Base-by-base conservation (phyloP, 1,139 yeast species). In the Suhomyces yuchorum region DNA sequence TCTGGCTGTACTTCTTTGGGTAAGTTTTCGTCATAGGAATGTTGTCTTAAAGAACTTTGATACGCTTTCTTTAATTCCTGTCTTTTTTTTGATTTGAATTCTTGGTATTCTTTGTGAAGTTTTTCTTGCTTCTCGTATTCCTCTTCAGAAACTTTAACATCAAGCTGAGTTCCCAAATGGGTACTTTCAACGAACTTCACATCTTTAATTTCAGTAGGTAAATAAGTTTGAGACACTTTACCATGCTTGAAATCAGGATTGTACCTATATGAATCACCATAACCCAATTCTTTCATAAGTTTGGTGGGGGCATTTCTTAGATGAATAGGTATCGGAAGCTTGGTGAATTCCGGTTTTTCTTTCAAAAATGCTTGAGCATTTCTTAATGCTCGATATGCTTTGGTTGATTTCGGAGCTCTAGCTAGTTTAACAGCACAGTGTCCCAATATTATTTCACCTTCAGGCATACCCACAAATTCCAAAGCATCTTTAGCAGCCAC, bases 401-500 rank as follows among this genome's bases (percentile, higher is more conserved):
- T 85, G 12, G 92, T 90, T 5, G 96, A 87, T 65, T 95, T 95
- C 0, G 84, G 83, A 0, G 98, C 96, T 47, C 82, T 70, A 0
- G 98, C 96, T 24, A 93, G 71, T 56, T 91, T 87, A 28, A 87
- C 91, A 1, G 96, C 92, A 65, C 97, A 90, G 58, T 93, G 99
- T 0, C 93, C 99, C 42, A 93, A 69, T 3, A 91, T 83, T 32
- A 89, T 76, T 62, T 93, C 97, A 2, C 96, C 96, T 62, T 95
- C 99, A 0, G 99, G 99, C 80, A 93, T 77, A 0, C 99, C 99
- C n/a, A 93, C 78, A 66, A 87, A 90, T 67, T 90, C 95, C 4
- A 89, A 82, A 0, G 97, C 92, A 44, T 89, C 90, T 61, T 87
- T 89, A 0, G 96, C 82, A 0, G 97, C 84, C 2, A 88, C 78